Percentiles rank a stretch among this genome's conserved stretches.
Evolutionary conservation across 2,329 filamentous ascomycete species (phyloP).

Genomic region (Colletotrichum musae): DNA sequence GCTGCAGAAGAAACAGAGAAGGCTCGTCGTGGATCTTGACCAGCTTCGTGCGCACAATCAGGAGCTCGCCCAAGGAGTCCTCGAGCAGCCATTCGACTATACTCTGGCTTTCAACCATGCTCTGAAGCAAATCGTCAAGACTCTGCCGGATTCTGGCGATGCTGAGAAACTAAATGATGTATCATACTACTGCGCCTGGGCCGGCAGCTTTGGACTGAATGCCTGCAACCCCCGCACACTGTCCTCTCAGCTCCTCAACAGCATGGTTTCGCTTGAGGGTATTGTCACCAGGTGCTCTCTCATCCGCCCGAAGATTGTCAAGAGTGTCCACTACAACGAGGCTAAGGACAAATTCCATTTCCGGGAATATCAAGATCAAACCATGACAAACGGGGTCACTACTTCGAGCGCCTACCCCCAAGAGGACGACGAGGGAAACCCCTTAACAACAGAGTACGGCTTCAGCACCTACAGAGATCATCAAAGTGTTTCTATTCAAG

Average conservation of each 20-base stretch:
- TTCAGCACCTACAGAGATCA: conserved; percentile 97
- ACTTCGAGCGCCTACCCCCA: conserved; percentile 95
- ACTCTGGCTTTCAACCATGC: conserved; percentile 90
- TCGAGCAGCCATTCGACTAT: conserved; percentile 91
- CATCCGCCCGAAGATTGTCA: conserved; percentile 96
- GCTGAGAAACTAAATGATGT: conserved; percentile 84
- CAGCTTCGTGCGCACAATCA: conserved; percentile 90
- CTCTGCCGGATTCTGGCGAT: conserved; percentile 81
- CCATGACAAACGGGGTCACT: conserved; percentile 92
- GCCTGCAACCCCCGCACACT: conserved; percentile 95
- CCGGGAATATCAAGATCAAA: conserved; percentile 94
- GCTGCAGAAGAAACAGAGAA: conserved; percentile 77
- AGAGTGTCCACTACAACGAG: conserved; percentile 97
- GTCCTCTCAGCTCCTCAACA: conserved; percentile 90
- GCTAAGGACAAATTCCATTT: conserved; percentile 88
- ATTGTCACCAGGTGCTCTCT: conserved; percentile 97
- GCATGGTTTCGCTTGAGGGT: conserved; percentile 97
- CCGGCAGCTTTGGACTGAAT: conserved; percentile 95
- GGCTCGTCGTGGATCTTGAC: conserved; percentile 84
- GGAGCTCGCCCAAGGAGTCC: conserved; percentile 83
- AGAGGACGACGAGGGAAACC: conserved; percentile 93
- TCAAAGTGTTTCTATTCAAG: conserved; percentile 97
- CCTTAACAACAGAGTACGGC: conserved; percentile 94
- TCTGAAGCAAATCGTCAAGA: conserved; percentile 88
- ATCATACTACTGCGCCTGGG: conserved; percentile 96